Conservation (phyloP, 164 flowering plant species). For the Annona cherimola region DNA sequence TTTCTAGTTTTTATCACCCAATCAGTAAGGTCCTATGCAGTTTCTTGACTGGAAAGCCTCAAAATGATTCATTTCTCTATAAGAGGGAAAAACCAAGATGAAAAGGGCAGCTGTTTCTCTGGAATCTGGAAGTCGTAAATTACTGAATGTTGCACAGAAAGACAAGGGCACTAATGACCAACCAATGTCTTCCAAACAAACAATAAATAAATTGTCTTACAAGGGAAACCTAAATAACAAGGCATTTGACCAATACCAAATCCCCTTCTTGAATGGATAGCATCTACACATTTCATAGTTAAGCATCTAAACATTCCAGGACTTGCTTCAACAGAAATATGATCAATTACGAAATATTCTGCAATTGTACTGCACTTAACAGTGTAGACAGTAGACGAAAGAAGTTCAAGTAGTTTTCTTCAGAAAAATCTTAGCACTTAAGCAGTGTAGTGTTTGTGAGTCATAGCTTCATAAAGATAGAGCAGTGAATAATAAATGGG, state of each 20-base stretch:
- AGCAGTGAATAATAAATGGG: neutral
- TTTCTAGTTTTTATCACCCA: neutral
- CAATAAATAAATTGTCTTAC: neutral
- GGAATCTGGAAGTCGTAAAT: neutral
- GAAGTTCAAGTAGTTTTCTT: neutral
- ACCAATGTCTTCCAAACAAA: neutral
- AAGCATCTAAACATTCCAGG: neutral
- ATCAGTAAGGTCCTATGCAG: neutral
- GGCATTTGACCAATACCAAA: neutral
- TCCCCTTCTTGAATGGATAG: neutral
- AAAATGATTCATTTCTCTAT: neutral
- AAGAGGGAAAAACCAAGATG: neutral
- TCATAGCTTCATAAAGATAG: neutral
- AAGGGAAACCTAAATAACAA: neutral
- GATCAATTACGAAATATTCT: neutral
- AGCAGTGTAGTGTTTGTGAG: neutral
- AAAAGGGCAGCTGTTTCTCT: neutral
- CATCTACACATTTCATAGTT: too few species aligned
- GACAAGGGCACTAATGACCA: neutral
- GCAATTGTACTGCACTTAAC: neutral
- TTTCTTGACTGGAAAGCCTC: neutral
- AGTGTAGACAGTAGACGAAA: neutral
- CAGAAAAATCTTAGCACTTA: neutral
- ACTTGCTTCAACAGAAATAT: neutral
- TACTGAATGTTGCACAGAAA: neutral